Base-by-base conservation (phyloP, 2,329 filamentous ascomycete genomes). In the Microthyrium microscopicum region DNA sequence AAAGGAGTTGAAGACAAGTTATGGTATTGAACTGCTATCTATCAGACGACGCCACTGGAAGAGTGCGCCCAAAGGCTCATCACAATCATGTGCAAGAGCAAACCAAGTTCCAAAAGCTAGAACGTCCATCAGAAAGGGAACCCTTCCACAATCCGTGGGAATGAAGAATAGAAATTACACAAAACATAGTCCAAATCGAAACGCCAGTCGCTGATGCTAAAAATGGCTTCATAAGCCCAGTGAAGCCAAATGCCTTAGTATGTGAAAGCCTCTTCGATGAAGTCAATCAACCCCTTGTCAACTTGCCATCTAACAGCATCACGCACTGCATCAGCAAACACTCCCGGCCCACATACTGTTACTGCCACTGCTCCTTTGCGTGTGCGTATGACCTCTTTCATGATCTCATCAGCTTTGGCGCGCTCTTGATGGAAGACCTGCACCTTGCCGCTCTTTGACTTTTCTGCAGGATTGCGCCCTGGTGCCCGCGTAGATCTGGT, bases 211-310 rank as follows among this genome's bases (percentile, higher is more conserved):
- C n/a, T n/a, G n/a, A n/a, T n/a, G n/a, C n/a, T n/a, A n/a, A n/a
- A n/a, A n/a, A n/a, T n/a, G n/a, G n/a, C 24, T 12, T 21, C 16
- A 20, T 20, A 20, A 3, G 20, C 20, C 5, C 19, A 25, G 26
- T 21, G 19, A 15, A 24, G 20, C 19, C n/a, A 9, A 18, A 21
- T n/a, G n/a, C n/a, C 22, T 42, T 49, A 75, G 57, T 72, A 75
- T 2, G 70, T 74, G 51, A 76, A 77, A 25, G 68, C 67, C 54
- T 77, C 72, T 48, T 77, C 72, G 15, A 70, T 60, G 50, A 75
- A 74, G 52, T 75, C 70, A 6, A 76, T 51, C 31, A 57, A 56
- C 24, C 63, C 66, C 5, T 65, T 64, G 17, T 58, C 55, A 19
- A 69, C 59, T 39, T 62, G 57, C 19, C 52, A 54, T 28, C 72